Percentiles rank a stretch among this genome's conserved stretches.
Conservation (phyloP, 2,329 filamentous ascomycete species). For the Pseudogymnoascus sp. region DNA sequence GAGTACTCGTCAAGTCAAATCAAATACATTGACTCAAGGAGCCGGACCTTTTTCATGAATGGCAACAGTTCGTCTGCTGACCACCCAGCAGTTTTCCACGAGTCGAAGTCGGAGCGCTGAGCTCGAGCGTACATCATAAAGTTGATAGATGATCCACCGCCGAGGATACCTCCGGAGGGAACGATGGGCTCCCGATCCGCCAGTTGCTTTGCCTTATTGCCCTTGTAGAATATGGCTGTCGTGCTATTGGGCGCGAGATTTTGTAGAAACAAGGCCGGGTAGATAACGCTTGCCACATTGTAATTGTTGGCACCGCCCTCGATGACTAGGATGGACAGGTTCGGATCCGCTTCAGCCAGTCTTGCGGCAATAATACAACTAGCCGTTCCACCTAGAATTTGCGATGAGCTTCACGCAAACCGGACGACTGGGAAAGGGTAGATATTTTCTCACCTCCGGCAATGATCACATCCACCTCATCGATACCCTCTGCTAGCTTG, state of each 20-base stretch:
- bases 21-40: neutral
- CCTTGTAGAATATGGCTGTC: constrained; percentile 38
- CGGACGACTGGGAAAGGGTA: neutral
- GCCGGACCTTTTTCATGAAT: constrained; percentile 45
- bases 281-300: constrained; percentile 35
- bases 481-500: constrained; percentile 8
- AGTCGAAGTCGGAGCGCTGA: constrained; percentile 41
- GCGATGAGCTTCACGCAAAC: neutral
- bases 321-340: constrained; percentile 40
- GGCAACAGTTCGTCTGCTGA: constrained; percentile 44
- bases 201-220: constrained; percentile 34
- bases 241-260: constrained; percentile 38
- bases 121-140: constrained; percentile 44
- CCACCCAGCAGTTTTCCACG: constrained; percentile 47
- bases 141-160: constrained; percentile 55
- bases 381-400: constrained; percentile 31
- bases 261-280: constrained; percentile 38
- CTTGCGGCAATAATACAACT: constrained; percentile 37
- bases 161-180: constrained; percentile 42
- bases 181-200: constrained; percentile 36
- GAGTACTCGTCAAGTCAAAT: neutral
- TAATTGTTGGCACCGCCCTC: constrained; percentile 43
- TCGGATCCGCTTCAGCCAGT: constrained; percentile 37
- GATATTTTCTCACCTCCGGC: constrained; percentile 11
- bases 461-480: constrained; percentile 17